phyloP scores from a whole-genome alignment of 345 rosid species.

The Crucihimalaya himalaica region DNA sequence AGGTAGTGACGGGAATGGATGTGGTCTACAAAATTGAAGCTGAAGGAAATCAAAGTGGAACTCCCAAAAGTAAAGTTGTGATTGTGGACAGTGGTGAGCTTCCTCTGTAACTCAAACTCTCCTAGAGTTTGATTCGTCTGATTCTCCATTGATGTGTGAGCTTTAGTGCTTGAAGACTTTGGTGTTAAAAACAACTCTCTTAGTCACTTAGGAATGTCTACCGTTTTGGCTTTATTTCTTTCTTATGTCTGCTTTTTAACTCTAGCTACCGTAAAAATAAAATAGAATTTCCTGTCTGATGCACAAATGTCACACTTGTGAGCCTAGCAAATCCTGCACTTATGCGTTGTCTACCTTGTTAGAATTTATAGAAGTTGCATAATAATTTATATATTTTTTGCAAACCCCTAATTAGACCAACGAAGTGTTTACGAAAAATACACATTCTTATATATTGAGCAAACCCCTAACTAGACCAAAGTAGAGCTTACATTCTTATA shows the following conservation, averaged over 20 bases:
- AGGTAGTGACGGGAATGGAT: conserved; percentile 92
- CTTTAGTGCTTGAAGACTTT: not conserved
- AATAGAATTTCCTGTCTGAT: not conserved
- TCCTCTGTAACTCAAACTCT: conserved; percentile 50
- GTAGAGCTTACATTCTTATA: too few relatives aligned
- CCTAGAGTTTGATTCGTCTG: not conserved
- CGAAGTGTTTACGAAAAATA: not conserved
- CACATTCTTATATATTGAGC: too few relatives aligned
- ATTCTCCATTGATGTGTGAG: not conserved
- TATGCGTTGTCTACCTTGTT: not conserved
- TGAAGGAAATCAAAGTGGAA: conserved; percentile 81
- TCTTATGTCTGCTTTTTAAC: not conserved
- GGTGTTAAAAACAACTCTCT: conserved; percentile 2
- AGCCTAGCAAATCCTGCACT: not conserved
- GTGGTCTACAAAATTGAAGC: conserved; percentile 95
- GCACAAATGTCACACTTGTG: not conserved
- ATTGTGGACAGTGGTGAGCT: conserved; percentile 93
- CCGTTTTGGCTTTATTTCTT: not conserved
- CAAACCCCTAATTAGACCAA: not conserved
- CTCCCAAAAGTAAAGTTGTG: conserved; percentile 87
- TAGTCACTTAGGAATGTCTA: conserved; percentile 1
- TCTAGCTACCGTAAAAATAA: not conserved
- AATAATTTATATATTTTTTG: not conserved
- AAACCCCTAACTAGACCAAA: too few relatives aligned
- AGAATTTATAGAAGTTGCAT: not conserved